phyloP scores from a whole-genome alignment of 2,329 filamentous ascomycete species.

The Teratosphaeria destructans region DNA sequence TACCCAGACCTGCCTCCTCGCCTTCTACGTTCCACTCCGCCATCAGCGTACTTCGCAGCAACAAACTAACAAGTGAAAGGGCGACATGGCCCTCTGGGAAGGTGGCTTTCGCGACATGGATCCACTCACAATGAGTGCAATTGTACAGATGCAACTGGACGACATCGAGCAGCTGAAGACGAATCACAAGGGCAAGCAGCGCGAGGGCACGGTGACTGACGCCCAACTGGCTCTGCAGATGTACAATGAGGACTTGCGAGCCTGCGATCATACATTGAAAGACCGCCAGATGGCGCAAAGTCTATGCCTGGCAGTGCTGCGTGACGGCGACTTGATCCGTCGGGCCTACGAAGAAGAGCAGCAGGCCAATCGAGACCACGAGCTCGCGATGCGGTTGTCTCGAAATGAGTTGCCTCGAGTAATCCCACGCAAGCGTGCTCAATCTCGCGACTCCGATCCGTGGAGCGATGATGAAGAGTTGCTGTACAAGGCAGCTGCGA shows the following conservation, averaged over 20 bases:
- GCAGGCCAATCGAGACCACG: constrained; percentile 12
- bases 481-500: constrained; percentile 12
- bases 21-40: not conserved
- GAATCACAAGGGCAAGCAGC: constrained; percentile 4
- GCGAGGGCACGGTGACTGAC: constrained; percentile 1
- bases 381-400: constrained; percentile 8
- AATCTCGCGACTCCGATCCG: constrained; percentile 2
- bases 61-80: not conserved
- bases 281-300: constrained; percentile 16
- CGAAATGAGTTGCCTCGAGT: not conserved
- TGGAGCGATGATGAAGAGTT: constrained; percentile 12
- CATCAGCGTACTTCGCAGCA: not conserved
- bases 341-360: constrained; percentile 10
- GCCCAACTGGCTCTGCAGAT: constrained; percentile 12
- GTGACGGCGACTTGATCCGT: constrained; percentile 8
- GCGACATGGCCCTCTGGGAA: not conserved
- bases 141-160: constrained; percentile 2
- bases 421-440: not conserved
- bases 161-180: not conserved
- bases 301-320: constrained; percentile 10
- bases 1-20: too few species aligned
- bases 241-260: constrained; percentile 14
- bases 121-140: constrained; percentile 1
- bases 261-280: constrained; percentile 2
- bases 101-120: constrained; percentile 1